A percentile compares a stretch with the other conserved stretches of the same genome.
These are phyloP conservation scores for Apiospora kogelbergensis DNA, from an alignment of 2,329 filamentous ascomycete genomes.

Conservation along the genomic window DNA sequence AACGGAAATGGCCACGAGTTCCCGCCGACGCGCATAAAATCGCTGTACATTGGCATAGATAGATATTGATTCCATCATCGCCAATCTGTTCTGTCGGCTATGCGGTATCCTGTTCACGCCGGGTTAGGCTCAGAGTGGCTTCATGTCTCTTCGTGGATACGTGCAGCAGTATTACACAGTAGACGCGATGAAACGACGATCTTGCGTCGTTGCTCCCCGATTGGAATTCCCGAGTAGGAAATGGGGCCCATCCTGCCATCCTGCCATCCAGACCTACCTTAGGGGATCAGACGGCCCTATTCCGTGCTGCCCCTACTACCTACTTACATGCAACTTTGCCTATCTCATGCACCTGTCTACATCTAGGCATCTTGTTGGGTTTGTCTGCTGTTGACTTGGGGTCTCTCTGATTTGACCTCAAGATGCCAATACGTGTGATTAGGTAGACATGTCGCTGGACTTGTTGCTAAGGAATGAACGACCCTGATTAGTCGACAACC, in stretches of 20 bases:
- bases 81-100: neutral
- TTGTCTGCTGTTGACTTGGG: neutral
- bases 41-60: neutral
- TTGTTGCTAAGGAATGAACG: neutral
- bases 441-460: neutral
- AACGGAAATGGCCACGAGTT: neutral
- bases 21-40: neutral
- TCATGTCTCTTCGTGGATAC: neutral
- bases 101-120: neutral
- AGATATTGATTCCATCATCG: neutral
- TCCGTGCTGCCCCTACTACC: neutral
- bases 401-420: neutral
- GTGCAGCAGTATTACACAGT: neutral
- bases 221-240: neutral
- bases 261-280: too few species aligned
- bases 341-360: neutral
- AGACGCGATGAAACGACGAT: conserved; percentile 1
- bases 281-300: neutral
- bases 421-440: neutral
- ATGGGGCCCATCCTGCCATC: neutral
- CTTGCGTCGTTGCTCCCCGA: neutral
- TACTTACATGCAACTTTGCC: neutral
- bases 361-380: neutral
- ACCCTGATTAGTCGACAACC: neutral
- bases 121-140: neutral